These are phyloP conservation scores for Leccinum pachyderme DNA, from an alignment of 1,284 basidiomycete species.

Conservation along the genomic window DNA sequence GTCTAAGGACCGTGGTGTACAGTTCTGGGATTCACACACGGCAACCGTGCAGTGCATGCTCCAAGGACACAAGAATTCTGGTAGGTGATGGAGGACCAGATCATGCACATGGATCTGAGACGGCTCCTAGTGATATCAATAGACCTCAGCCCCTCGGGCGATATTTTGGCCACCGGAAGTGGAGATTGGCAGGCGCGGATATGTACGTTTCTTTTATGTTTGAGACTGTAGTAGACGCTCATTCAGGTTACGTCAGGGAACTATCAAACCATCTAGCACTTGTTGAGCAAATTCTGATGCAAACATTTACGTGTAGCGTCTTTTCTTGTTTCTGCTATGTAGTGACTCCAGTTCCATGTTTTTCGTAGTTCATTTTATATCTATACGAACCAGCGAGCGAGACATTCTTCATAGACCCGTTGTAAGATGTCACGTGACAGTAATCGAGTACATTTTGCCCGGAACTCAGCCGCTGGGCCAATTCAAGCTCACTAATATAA, in stretches of 20 bases:
- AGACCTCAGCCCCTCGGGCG: slow-evolving; percentile 73
- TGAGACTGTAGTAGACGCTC: not conserved
- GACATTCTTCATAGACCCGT: not conserved
- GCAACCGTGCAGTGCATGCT: slow-evolving; percentile 81
- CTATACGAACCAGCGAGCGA: slow-evolving; percentile 16
- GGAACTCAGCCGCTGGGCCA: not conserved
- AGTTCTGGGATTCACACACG: slow-evolving; percentile 82
- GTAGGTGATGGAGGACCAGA: slow-evolving; percentile 30
- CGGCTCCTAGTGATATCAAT: slow-evolving; percentile 72
- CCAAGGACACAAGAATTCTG: slow-evolving; percentile 88
- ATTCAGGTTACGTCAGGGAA: slow-evolving; percentile 22
- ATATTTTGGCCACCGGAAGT: slow-evolving; percentile 80
- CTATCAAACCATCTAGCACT: slow-evolving; percentile 30
- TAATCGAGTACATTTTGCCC: not conserved
- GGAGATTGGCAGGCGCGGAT: slow-evolving; percentile 84
- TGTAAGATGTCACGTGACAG: not conserved
- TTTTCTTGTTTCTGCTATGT: slow-evolving; percentile 31
- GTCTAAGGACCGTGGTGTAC: slow-evolving; percentile 87
- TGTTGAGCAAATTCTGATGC: slow-evolving; percentile 5
- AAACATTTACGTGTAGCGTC: slow-evolving; percentile 27
- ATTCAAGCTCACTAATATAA: not conserved
- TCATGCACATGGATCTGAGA: slow-evolving; percentile 14
- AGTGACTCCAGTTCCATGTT: slow-evolving; percentile 18
- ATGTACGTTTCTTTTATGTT: slow-evolving; percentile 47
- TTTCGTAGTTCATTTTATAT: slow-evolving; percentile 21